Conservation (phyloP, 306 rosid species). For the Acacia melanoxylon region DNA sequence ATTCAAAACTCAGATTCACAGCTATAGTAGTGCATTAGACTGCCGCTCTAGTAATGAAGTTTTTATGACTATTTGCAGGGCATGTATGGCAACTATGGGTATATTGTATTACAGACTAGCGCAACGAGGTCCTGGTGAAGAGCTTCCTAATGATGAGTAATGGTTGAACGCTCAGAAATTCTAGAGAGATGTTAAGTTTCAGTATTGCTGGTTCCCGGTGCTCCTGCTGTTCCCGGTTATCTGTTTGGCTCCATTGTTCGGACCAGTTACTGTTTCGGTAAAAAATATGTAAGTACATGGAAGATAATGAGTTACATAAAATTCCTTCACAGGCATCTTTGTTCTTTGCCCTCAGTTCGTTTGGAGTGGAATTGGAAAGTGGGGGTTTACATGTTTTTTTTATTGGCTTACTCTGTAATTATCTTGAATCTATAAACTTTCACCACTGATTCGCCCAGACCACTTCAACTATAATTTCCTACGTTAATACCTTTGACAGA, state of each 20-base stretch:
- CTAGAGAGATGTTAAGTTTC: slow-evolving; percentile 32
- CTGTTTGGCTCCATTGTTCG: slow-evolving; percentile 44
- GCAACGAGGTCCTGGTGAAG: slow-evolving; percentile 74
- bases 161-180: slow-evolving; percentile 34
- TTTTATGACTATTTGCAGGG: slow-evolving; percentile 62
- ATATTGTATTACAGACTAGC: slow-evolving; percentile 96
- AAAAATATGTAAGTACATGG: slow-evolving; percentile 39
- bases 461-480: slow-evolving; percentile 28
- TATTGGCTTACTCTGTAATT: slow-evolving; percentile 40
- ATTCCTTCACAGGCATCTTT: slow-evolving; percentile 37
- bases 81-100: slow-evolving; percentile 99
- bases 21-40: background rate
- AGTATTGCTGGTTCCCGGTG: slow-evolving; percentile 41
- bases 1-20: background rate
- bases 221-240: slow-evolving; percentile 33
- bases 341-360: slow-evolving; percentile 41
- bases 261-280: slow-evolving; percentile 38
- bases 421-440: slow-evolving; percentile 27
- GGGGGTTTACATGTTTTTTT: slow-evolving; percentile 34
- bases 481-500: background rate
- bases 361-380: slow-evolving; percentile 47
- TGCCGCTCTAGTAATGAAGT: slow-evolving; percentile 23
- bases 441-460: slow-evolving; percentile 21
- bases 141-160: slow-evolving; percentile 57
- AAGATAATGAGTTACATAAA: slow-evolving; percentile 38